Base-by-base conservation (phyloP, 768 basidiomycete species). In the Leccinum boreale region DNA sequence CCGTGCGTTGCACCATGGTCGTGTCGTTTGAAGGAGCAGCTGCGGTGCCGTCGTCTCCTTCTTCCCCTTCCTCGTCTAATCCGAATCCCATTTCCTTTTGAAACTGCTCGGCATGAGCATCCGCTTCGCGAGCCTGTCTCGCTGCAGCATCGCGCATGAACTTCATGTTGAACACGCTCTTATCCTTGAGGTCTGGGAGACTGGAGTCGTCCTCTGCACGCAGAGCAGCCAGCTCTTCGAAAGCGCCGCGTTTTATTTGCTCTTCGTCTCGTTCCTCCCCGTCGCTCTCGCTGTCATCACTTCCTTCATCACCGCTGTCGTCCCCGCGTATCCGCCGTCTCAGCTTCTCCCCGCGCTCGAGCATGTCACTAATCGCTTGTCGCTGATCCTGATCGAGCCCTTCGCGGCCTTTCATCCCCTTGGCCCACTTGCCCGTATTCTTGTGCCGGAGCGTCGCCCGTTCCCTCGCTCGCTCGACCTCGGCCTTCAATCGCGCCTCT, bases 101-200 rank as follows among this genome's bases (percentile, higher is more conserved):
- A 58, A 96, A 85, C 64, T 90, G 89, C 56, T 90, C 89, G 5
- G 81, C 85, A 61, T 85, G 80, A 56, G 79, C 79, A 57, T 86
- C 78, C 1, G 82, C 84, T 53, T 79, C 78, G 9, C 24, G 66
- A 70, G 76, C 63, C 81, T 86, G 81, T 61, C 92, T 79, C 5
- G 83, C 83, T 77, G 89, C 86, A 0, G 93, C 95, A 48, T 94
- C 89, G 71, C 90, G 88, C 96, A 99, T 99, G 74, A 98, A 99
- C 75, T 97, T 98, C 97, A 98, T 98, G 61, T 85, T 81, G 70
- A 97, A 90, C 10, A 98, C 81, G 59, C 90, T 84, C 73, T 88
- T 90, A 50, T 78, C 82, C 66, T 75, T 73, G 48, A 61, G 57
- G 14, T 61, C 67, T 14, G 56, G 47, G 7, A 55, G 63, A 29